Evolutionary conservation across 2,329 filamentous ascomycete genomes (phyloP).

Genomic region (Sclerotinia minor): DNA sequence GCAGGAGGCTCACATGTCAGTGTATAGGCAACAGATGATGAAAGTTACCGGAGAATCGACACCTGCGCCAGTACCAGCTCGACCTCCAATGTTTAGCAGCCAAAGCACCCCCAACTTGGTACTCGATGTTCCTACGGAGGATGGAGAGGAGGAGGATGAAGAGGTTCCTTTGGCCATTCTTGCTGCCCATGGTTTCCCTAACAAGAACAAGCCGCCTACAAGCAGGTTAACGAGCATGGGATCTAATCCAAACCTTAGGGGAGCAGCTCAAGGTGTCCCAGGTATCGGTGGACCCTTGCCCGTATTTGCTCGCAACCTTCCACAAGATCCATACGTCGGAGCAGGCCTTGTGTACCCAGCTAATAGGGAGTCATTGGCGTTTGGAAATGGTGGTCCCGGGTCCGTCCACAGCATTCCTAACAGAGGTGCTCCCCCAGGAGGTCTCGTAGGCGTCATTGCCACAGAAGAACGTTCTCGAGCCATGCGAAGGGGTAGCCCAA

Average conservation of each 20-base stretch:
- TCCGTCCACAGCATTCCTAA: conserved; percentile 44
- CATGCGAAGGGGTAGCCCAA: conserved; percentile 75
- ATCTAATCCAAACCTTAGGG: conserved; percentile 71
- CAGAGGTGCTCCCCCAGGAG: conserved; percentile 61
- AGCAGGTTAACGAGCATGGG: conserved; percentile 52
- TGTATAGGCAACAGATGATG: conserved; percentile 95
- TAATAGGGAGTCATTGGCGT: conserved; percentile 72
- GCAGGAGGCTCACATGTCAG: conserved; percentile 85
- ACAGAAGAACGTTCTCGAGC: conserved; percentile 78
- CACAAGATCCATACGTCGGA: conserved; percentile 81
- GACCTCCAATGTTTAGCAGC: conserved; percentile 55
- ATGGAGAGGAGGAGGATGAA: conserved; percentile 76
- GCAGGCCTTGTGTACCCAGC: conserved; percentile 72
- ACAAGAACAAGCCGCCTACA: conserved; percentile 72
- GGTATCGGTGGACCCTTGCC: conserved; percentile 59
- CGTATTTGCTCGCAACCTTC: conserved; percentile 78
- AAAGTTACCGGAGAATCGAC: conserved; percentile 80
- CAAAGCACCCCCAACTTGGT: conserved; percentile 63
- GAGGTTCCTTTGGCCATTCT: conserved; percentile 85
- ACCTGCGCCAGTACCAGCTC: conserved; percentile 45
- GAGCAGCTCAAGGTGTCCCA: conserved; percentile 54
- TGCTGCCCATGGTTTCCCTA: conserved; percentile 85
- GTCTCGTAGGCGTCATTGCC: conserved; percentile 84
- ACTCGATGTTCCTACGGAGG: conserved; percentile 44
- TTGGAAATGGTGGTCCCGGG: conserved; percentile 57